Base-by-base conservation (phyloP, 768 basidiomycete species). In the Tulasnella sp. region DNA sequence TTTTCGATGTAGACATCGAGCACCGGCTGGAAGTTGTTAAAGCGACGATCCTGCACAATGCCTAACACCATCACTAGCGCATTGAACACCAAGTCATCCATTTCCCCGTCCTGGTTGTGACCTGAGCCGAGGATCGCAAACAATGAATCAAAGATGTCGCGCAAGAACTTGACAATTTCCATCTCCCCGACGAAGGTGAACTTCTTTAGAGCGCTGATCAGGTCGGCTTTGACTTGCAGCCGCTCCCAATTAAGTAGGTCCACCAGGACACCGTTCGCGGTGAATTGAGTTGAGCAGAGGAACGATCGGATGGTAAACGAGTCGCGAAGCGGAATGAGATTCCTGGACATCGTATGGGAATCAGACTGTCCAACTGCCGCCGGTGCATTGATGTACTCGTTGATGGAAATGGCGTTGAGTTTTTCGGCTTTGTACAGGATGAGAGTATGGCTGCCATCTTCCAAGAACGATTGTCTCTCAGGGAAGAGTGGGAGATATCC, bases 101-200 rank as follows among this genome's bases (percentile, higher is more conserved):
- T 89, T 81, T 95, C 92, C 29, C 91, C 91, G 7, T 88, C 83
- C 78, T 90, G 90, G 81, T 96, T 96, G 80, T 87, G 87, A 18
- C 86, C 84, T 23, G 95, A 95, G 1, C 91, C 87, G 72, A 99
- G 87, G 79, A 98, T 95, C 20, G 90, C 92, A 83, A 99, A 98
- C 10, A 99, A 89, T 0, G 96, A 90, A 82, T 98, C 95, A 82
- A 99, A 95, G 80, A 96, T 94, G 82, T 94, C 91, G 35, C 92
- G 90, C 26, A 95, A 87, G 83, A 95, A 96, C 83, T 96, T 96
- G 83, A 96, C 93, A 46, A 96, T 95, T 84, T 99, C 96, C 23
- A 93, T 92, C 84, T 99, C 96, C 11, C 93, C 92, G 23, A 96
- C 95, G 83, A 96, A 98, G 3, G 92, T 91, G 83, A 98, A 95